Conservation (phyloP, 2,329 filamentous ascomycete genomes). For the Alternaria sp. region DNA sequence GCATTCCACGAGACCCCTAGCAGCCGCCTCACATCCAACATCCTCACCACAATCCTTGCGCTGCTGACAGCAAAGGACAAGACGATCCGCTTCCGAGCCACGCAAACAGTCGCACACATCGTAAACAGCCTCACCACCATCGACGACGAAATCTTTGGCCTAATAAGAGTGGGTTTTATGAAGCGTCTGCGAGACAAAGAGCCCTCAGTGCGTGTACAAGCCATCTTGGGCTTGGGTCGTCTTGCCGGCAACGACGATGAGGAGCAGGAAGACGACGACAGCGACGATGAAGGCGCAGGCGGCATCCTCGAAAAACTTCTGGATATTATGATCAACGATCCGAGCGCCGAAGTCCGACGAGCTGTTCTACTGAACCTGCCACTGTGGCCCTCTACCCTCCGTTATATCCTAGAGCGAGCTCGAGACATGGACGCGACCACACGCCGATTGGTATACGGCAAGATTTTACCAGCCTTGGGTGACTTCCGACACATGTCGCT, state of each 20-base stretch:
- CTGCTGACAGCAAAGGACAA: constrained; percentile 91
- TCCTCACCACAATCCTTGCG: constrained; percentile 77
- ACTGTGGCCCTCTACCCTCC: constrained; percentile 80
- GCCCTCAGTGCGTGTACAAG: constrained; percentile 88
- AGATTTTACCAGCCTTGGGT: constrained; percentile 84
- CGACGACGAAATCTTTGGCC: constrained; percentile 88
- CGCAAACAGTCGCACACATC: constrained; percentile 88
- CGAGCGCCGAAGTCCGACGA: constrained; percentile 89
- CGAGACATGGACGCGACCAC: constrained; percentile 87
- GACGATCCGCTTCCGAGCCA: constrained; percentile 85
- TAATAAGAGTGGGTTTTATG: constrained; percentile 78
- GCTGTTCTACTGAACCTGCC: constrained; percentile 91
- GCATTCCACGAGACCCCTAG: constrained; percentile 83
- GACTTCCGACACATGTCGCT: constrained; percentile 95
- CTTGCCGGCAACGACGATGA: constrained; percentile 74
- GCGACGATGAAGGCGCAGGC: constrained; percentile 70
- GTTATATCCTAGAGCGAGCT: constrained; percentile 87
- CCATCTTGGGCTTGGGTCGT: constrained; percentile 86
- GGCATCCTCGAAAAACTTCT: constrained; percentile 84
- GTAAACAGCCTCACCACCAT: constrained; percentile 92
- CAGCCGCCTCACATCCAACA: constrained; percentile 75
- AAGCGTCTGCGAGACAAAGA: constrained; percentile 94
- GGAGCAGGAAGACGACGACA: constrained; percentile 70
- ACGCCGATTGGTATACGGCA: constrained; percentile 83
- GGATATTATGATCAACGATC: constrained; percentile 90